A percentile compares a stretch with the other conserved stretches of the same genome.
These are phyloP conservation scores for Fusarium proliferatum DNA, from an alignment of 2,329 filamentous ascomycete species.

Conservation along the genomic window DNA sequence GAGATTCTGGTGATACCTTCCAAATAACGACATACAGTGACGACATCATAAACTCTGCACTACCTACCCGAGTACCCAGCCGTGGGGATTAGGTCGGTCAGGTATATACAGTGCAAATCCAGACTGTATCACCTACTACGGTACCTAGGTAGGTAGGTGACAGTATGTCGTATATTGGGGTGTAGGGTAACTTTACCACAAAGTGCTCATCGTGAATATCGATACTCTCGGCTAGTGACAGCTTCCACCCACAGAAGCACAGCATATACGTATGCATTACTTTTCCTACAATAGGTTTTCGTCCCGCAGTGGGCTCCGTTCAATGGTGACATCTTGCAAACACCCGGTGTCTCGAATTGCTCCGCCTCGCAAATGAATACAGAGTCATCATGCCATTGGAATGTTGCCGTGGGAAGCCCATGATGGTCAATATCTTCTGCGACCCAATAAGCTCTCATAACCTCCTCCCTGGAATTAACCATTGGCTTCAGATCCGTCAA, in stretches of 20 bases:
- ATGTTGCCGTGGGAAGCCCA: conserved; percentile 8
- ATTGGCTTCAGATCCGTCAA: conserved; percentile 47
- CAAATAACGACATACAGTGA: conserved; percentile 14
- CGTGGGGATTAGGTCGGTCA: neutral
- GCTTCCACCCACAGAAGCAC: neutral
- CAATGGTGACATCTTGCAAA: neutral
- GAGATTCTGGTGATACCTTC: conserved; percentile 1
- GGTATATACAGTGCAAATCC: neutral
- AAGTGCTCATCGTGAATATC: neutral
- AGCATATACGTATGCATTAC: conserved; percentile 2
- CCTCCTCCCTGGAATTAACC: conserved; percentile 24
- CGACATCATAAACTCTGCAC: neutral
- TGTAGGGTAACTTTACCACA: conserved; percentile 25
- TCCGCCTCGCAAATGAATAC: conserved; percentile 13
- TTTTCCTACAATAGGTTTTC: neutral
- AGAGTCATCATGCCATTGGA: conserved; percentile 3
- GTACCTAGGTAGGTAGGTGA: too few relatives aligned
- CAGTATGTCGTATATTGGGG: neutral
- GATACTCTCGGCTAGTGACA: conserved; percentile 6
- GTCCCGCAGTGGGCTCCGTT: neutral
- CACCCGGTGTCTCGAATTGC: neutral
- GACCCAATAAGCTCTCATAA: conserved; percentile 43
- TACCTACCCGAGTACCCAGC: neutral
- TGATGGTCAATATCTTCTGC: conserved; percentile 39
- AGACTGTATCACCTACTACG: neutral